Conservation (phyloP, 2,329 filamentous ascomycete species). For the Metarhizium sp. region DNA sequence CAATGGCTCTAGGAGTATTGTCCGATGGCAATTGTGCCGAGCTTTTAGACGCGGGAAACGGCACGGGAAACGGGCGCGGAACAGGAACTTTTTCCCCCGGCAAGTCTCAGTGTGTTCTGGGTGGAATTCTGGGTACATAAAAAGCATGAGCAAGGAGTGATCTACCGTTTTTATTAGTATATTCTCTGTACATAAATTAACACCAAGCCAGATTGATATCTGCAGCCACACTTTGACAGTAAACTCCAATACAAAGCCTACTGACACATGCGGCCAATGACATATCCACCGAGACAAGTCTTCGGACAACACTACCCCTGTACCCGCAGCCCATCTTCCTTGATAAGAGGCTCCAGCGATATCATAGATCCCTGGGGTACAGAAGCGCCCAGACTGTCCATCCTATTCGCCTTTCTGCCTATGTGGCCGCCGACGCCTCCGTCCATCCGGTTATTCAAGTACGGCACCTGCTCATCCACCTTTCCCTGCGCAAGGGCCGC, state of each 20-base stretch:
- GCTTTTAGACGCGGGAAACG: neutral
- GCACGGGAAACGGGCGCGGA: neutral
- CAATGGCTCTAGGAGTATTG: neutral
- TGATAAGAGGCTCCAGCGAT: constrained; percentile 24
- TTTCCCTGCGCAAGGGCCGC: constrained; percentile 26
- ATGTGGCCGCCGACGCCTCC: constrained; percentile 27
- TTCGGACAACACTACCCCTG: neutral
- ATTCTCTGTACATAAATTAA: neutral
- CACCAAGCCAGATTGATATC: neutral
- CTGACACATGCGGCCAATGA: no score
- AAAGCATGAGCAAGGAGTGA: neutral
- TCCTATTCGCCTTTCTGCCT: constrained; percentile 30
- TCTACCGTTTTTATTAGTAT: neutral
- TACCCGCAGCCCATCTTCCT: constrained; percentile 18
- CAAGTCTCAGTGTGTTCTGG: neutral
- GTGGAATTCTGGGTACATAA: neutral
- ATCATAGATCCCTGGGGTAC: constrained; percentile 28
- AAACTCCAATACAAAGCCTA: neutral
- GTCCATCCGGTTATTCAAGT: constrained; percentile 45
- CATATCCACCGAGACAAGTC: neutral
- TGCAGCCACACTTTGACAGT: neutral
- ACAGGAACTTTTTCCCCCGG: neutral
- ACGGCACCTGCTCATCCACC: constrained; percentile 34
- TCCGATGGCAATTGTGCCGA: neutral
- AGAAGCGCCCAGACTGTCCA: constrained; percentile 33